Evolutionary conservation across 768 basidiomycete genomes (phyloP), one percentile per base, ranked within the genome.

Genomic region (Clitopilus hobsonii): DNA sequence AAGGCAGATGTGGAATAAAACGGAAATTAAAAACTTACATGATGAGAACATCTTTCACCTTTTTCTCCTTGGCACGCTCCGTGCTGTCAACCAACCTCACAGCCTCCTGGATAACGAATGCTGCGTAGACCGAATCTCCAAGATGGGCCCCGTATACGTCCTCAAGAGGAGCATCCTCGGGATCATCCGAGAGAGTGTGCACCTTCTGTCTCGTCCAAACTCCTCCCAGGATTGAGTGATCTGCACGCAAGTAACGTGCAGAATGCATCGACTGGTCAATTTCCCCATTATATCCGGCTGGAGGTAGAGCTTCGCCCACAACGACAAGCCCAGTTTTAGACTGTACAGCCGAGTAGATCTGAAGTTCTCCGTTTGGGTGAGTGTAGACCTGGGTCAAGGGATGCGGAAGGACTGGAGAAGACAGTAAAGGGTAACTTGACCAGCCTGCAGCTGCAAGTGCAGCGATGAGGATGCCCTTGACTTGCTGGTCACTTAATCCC

Each of bases 101-200:
- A 1, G 88, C 90, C 65, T 98, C 96, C 67, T 98, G 95, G 16
- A 97, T 66, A 5, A 89, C 77, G 65, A 98, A 98, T 0, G 93
- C 79, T 20, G 75, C 78, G 65, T 96, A 96, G 48, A 95, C 86
- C 1, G 90, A 89, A 61, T 91, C 88, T 10, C 89, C 88, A 0
- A 89, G 69, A 2, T 73, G 72, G 1, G 69, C 74, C 6, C 82
- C 81, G 47, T 74, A 74, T 18, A 76, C 75, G 63, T 93, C 85
- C 29, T 69, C 70, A 10, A 75, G 52, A 14, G 78, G 71, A 14
- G 70, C 67, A 28, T 67, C 69, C 23, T 73, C n/a, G n/a, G n/a
- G n/a, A n/a, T n/a, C 65, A 49, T 80, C 75, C 10, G n/a, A 18
- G 36, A 79, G 53, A 7, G 74, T 74, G 32, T 68, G 65, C 4